Evolutionary conservation across 2,329 filamentous ascomycete species (phyloP), one percentile per base, ranked within the genome.

Genomic region (Corynespora cassiicola): DNA sequence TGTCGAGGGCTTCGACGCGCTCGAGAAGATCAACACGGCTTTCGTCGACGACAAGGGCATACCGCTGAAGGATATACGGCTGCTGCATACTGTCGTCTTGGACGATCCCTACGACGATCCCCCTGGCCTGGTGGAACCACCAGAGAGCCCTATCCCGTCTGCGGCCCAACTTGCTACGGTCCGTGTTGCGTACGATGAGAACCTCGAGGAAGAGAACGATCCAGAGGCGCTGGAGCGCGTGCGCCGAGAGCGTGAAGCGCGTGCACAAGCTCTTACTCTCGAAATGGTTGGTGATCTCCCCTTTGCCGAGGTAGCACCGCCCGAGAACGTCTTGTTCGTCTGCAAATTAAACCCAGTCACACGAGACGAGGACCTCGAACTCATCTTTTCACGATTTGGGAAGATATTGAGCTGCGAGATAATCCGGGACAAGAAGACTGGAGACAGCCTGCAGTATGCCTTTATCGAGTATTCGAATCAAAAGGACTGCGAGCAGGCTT

Each of bases 271-370:
- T 1, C 74, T 99, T 58, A 97, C 92, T 1, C 78, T 99, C 31
- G 94, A 99, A 73, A 95, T 99, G 85, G 94, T 99, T 71, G 94
- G 94, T 27, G 94, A 99, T 66, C 75, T 99, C 42, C 94, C 94
- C 4, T 99, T 96, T 68, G 94, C 94, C 42, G 94, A 99, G 70
- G 91, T 99, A 56, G 95, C 92, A 58, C 94, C 94, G 4, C 94
- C 94, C 0, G 94, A 99, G 72, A 97, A 99, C 67, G 85, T 99
- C 10, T 78, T 99, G 2, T 99, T 99, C 64, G 91, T 99, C 27
- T 99, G 94, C 85, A 99, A 99, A 68, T 78, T 99, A 27, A 99
- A 99, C 58, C 94, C 94, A 0, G 90, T 99, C 30, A 99, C 94
- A 7, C 87, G 89, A 61, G 92, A 96, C 61, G 87, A 95, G 60